Evolutionary conservation across 129 eudicot species (phyloP), one percentile per base, ranked within the genome.

Genomic region (Saposhnikovia divaricata): DNA sequence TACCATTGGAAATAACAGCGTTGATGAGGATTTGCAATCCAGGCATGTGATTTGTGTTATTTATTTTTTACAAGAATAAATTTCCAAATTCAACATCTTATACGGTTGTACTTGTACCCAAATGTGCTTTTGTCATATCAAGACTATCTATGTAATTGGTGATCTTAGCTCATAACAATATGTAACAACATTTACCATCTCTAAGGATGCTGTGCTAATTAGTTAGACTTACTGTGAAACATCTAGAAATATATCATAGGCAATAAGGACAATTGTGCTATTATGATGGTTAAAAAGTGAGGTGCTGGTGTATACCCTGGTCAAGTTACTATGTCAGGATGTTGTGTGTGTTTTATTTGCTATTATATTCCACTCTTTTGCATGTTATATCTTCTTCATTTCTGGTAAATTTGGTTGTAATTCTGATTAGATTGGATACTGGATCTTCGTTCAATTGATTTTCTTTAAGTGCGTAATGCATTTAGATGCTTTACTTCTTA

Each of bases 1-100:
- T 88, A 90, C 94, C 76, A 81, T 87, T 23, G 94, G 96, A 76
- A 82, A 89, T 77, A 83, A 80, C 89, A 88, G 84, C 78, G 79
- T 84, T 78, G 97, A 90, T 77, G 98, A 95, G 77, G 96, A 90
- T 73, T 81, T 87, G 77, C 47, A 83, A 79, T 80, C 85, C 79
- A 89, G 98, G 98, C 92, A 86, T 3, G 37, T 65, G 37, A 47
- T 48, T 28, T 8, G 28, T n/a, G n/a, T 39, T 25, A 10, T 44
- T 23, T 74, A 4, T 73, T 21, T 37, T 23, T 42, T n/a, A 38
- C 55, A 74, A 74, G 23, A 10, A 46, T 43, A 28, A n/a, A 21
- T 44, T 8, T 44, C 13, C 18, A 73, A 21, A 43, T 65, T 39
- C 34, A 25, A n/a, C 57, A 25, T 10, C 25, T 74, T 8, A 4